These are phyloP conservation scores for Mycena sp. DNA, from an alignment of 1,284 basidiomycete species.

Conservation along the genomic window DNA sequence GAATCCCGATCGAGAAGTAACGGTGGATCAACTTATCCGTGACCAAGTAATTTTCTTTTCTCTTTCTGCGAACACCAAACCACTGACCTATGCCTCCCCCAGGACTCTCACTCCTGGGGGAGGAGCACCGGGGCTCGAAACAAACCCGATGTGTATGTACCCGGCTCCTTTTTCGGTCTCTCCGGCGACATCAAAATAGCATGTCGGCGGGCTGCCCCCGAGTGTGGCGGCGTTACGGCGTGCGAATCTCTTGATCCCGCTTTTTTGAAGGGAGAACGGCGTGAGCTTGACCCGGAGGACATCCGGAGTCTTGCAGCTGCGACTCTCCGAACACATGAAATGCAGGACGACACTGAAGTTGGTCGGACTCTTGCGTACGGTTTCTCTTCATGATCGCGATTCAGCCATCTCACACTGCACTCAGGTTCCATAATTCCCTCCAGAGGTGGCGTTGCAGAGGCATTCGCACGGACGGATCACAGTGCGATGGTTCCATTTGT, in stretches of 20 bases:
- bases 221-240: slow-evolving; percentile 5
- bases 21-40: slow-evolving; percentile 9
- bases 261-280: slow-evolving; percentile 2
- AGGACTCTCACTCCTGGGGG: slow-evolving; percentile 18
- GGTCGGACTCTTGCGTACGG: slow-evolving; percentile 3
- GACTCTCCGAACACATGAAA: slow-evolving; percentile 3
- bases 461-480: background rate
- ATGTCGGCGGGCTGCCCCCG: slow-evolving; percentile 5
- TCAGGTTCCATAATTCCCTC: slow-evolving; percentile 5
- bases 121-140: background rate
- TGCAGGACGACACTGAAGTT: too few relatives aligned
- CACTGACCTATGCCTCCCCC: background rate
- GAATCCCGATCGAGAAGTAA: slow-evolving; percentile 2
- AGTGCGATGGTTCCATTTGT: background rate
- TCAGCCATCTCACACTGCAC: background rate
- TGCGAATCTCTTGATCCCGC: slow-evolving; percentile 14
- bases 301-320: background rate
- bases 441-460: slow-evolving; percentile 6
- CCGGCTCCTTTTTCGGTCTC: slow-evolving; percentile 17
- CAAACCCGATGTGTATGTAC: background rate
- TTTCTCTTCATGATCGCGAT: background rate
- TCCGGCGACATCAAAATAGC: background rate
- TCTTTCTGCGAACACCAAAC: background rate
- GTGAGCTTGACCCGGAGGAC: slow-evolving; percentile 2
- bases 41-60: background rate